phyloP scores from a whole-genome alignment of 2,329 filamentous ascomycete species.

The Fusarium mangiferae region DNA sequence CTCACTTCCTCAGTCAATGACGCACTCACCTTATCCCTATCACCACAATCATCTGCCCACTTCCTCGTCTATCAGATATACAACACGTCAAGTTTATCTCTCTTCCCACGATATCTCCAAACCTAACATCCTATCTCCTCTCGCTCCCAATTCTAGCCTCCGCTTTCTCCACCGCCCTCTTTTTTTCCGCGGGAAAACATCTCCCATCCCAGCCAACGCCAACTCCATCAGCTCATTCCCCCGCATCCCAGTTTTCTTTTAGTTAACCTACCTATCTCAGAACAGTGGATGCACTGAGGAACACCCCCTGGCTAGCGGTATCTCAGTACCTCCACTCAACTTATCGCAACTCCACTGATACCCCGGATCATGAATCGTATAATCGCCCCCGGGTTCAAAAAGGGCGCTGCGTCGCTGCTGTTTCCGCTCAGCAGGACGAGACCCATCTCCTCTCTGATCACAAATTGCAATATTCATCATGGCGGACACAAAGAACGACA shows the following conservation, averaged over 20 bases:
- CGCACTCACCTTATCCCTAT: background rate
- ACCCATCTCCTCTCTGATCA: background rate
- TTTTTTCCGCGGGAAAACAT: slow-evolving; percentile 31
- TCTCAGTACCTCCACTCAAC: slow-evolving; percentile 25
- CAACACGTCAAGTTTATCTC: slow-evolving; percentile 9
- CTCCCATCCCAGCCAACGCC: too few relatives aligned
- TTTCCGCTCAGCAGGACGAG: background rate
- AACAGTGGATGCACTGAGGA: background rate
- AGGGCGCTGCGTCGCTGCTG: slow-evolving; percentile 9
- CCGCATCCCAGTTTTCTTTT: slow-evolving; percentile 12
- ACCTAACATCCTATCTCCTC: slow-evolving; percentile 27
- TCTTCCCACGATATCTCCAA: slow-evolving; percentile 9
- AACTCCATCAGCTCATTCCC: slow-evolving; percentile 13
- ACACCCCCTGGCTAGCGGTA: slow-evolving; percentile 25
- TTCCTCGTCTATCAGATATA: slow-evolving; percentile 4
- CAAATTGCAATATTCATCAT: slow-evolving; percentile 4
- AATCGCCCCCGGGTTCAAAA: slow-evolving; percentile 33
- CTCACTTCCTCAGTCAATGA: background rate
- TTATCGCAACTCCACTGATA: slow-evolving; percentile 22
- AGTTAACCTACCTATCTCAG: slow-evolving; percentile 10
- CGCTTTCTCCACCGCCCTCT: background rate
- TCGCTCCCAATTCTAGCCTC: slow-evolving; percentile 30
- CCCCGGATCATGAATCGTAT: slow-evolving; percentile 40
- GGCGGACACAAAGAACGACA: slow-evolving; percentile 32
- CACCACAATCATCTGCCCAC: background rate